Evolutionary conservation across 202 grass and related monocot species (phyloP).

Genomic region (Brachypodium distachyon): DNA sequence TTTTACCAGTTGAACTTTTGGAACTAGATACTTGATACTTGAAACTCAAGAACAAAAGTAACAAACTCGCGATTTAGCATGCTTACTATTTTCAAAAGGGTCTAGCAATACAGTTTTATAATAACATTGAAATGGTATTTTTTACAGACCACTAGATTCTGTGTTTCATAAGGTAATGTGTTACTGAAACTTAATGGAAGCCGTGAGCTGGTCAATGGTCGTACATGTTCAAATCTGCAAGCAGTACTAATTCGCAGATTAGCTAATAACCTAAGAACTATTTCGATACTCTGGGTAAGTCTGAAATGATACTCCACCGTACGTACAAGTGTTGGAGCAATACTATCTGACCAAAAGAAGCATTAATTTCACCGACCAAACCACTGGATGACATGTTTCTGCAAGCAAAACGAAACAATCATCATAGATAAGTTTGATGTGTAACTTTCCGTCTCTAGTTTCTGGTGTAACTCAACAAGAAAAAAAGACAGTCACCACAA

Average conservation of each 20-base stretch:
- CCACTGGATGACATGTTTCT: conserved; percentile 28
- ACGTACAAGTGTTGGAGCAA: conserved; percentile 34
- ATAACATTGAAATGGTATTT: background rate
- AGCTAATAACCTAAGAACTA: background rate
- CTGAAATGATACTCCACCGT: background rate
- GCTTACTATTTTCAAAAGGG: background rate
- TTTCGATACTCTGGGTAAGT: background rate
- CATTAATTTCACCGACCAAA: conserved; percentile 31
- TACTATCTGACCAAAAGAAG: conserved; percentile 28
- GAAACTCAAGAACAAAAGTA: background rate
- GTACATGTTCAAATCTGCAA: background rate
- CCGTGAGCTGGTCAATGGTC: background rate
- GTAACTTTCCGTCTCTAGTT: background rate
- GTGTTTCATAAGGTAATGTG: background rate
- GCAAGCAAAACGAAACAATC: background rate
- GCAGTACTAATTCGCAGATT: background rate
- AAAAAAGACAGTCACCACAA: background rate
- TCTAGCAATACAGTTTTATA: background rate
- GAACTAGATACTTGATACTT: background rate
- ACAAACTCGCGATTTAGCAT: background rate
- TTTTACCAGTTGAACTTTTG: background rate
- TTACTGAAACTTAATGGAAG: background rate
- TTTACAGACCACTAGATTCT: background rate
- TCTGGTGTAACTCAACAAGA: background rate
- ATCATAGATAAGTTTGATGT: background rate